These are phyloP conservation scores for Neofusicoccum umdonicola DNA, from an alignment of 2,329 filamentous ascomycete genomes.

Conservation along the genomic window DNA sequence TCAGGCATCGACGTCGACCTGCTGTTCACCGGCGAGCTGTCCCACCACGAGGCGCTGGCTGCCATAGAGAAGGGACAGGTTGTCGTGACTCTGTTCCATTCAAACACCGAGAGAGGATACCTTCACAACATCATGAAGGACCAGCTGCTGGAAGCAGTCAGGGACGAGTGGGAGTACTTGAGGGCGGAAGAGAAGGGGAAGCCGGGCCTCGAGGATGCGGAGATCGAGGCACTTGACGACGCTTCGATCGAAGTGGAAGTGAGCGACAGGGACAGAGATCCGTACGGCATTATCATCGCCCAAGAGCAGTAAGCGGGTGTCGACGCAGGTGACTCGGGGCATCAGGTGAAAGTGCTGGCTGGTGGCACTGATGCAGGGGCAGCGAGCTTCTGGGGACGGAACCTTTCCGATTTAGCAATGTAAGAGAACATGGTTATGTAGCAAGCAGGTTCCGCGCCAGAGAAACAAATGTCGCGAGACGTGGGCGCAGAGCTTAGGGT, in stretches of 20 bases:
- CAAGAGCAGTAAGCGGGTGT: conserved; percentile 1
- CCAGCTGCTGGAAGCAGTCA: conserved; percentile 61
- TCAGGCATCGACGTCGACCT: conserved; percentile 70
- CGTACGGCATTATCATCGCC: conserved; percentile 71
- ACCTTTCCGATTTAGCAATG: too few relatives aligned
- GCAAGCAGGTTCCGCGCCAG: too few relatives aligned
- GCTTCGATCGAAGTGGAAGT: conserved; percentile 64
- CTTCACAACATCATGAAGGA: conserved; percentile 67
- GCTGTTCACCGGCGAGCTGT: conserved; percentile 88
- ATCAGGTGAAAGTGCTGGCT: too few relatives aligned
- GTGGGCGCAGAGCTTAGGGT: background rate
- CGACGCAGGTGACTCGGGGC: too few relatives aligned
- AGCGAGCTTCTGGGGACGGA: too few relatives aligned
- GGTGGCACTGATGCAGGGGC: too few relatives aligned
- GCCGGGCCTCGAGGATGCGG: conserved; percentile 35
- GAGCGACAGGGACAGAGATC: conserved; percentile 80
- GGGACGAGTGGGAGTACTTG: conserved; percentile 52
- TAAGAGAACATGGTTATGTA: too few relatives aligned
- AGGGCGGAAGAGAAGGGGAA: conserved; percentile 42
- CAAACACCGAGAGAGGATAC: conserved; percentile 87
- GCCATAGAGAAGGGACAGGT: conserved; percentile 80
- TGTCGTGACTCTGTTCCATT: conserved; percentile 85
- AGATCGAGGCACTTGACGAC: conserved; percentile 52
- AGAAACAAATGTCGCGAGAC: background rate
- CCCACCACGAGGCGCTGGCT: conserved; percentile 85